These are phyloP conservation scores for Mycena capillaripes DNA, from an alignment of 768 basidiomycete species.

Conservation along the genomic window DNA sequence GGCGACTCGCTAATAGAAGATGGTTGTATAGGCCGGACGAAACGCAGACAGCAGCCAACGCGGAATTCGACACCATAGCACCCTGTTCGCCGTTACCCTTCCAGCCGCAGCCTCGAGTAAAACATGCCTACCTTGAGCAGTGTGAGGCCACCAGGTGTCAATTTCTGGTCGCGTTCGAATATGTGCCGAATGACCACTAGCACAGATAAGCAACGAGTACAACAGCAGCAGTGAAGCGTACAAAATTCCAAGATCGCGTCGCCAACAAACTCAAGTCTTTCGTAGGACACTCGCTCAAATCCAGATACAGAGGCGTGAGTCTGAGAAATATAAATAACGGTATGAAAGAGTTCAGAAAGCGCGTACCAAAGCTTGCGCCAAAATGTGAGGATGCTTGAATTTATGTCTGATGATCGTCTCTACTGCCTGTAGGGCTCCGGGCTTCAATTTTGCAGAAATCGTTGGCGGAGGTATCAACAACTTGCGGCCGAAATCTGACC, in stretches of 20 bases:
- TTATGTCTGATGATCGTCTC: conserved; percentile 75
- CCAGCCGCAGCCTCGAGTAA: background rate
- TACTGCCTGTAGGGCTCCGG: conserved; percentile 66
- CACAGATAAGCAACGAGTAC: conserved; percentile 26
- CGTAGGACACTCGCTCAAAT: conserved; percentile 71
- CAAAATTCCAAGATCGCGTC: conserved; percentile 90
- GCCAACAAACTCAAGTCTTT: conserved; percentile 87
- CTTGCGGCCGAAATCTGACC: conserved; percentile 79
- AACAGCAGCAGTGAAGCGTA: conserved; percentile 52
- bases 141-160: conserved; percentile 84
- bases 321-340: conserved; percentile 51
- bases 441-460: conserved; percentile 58
- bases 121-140: conserved; percentile 72
- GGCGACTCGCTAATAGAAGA: conserved; percentile 69
- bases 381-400: conserved; percentile 72
- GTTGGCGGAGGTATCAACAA: conserved; percentile 59
- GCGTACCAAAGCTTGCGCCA: conserved; percentile 81
- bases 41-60: conserved; percentile 83
- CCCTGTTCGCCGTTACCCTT: conserved; percentile 58
- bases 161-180: conserved; percentile 70
- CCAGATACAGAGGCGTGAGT: conserved; percentile 76
- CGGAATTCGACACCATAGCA: conserved; percentile 88
- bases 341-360: background rate
- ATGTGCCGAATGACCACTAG: conserved; percentile 83
- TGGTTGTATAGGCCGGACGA: conserved; percentile 74